Conservation (phyloP, 208 protist genomes). For the Herpetomonas samuelpessoai region DNA sequence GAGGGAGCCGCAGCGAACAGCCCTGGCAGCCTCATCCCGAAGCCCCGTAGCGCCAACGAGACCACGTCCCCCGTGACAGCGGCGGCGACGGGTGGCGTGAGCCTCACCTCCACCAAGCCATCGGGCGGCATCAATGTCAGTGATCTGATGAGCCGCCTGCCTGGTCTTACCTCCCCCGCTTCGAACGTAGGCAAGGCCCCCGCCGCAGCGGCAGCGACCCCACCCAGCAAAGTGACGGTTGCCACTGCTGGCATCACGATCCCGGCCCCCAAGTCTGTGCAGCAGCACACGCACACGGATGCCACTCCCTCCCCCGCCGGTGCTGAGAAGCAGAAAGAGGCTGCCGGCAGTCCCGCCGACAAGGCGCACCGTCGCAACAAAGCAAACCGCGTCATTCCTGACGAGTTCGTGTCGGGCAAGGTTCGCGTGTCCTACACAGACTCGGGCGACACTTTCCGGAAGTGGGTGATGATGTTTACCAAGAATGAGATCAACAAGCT, state of each 20-base stretch:
- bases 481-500: conserved; percentile 25
- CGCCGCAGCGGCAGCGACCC: conserved; percentile 9
- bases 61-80: conserved; percentile 7
- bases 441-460: conserved; percentile 27
- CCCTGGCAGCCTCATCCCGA: conserved; percentile 26
- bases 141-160: conserved; percentile 23
- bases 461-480: conserved; percentile 38
- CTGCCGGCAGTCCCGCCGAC: neutral
- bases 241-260: conserved; percentile 14
- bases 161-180: conserved; percentile 11
- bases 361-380: conserved; percentile 5
- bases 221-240: neutral
- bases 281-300: conserved; percentile 13
- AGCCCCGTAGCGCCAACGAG: conserved; percentile 41
- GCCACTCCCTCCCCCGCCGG: neutral
- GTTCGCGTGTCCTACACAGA: conserved; percentile 33
- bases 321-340: neutral
- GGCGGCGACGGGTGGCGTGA: neutral
- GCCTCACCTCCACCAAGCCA: conserved; percentile 2
- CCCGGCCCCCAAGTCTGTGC: conserved; percentile 25
- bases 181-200: conserved; percentile 2
- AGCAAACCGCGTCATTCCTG: conserved; percentile 25
- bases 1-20: conserved; percentile 1
- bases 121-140: conserved; percentile 10
- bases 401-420: conserved; percentile 46